Evolutionary conservation across 2,329 filamentous ascomycete genomes (phyloP).

Genomic region (Hypoxylon sp.): DNA sequence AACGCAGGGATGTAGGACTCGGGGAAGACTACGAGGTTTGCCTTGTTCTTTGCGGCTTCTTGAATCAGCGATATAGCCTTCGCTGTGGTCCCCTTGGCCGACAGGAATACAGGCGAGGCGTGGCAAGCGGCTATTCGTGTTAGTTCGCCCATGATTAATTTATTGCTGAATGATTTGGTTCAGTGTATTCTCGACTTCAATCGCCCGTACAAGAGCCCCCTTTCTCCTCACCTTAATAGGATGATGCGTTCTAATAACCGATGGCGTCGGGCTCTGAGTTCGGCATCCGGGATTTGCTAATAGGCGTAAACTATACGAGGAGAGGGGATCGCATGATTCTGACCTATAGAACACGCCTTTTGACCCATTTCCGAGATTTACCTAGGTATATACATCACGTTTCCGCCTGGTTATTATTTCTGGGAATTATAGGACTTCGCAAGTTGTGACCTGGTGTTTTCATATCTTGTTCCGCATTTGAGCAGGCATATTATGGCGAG

Average conservation of each 20-base stretch:
- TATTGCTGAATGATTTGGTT: constrained; percentile 1
- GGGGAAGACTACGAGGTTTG: constrained; percentile 68
- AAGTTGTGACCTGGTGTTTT: background rate
- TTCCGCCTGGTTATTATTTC: background rate
- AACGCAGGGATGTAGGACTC: constrained; percentile 69
- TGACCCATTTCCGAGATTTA: constrained; percentile 9
- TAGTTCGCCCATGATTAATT: constrained; percentile 15
- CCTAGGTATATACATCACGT: background rate
- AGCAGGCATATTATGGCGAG: background rate
- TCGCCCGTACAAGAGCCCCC: background rate
- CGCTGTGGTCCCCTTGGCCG: constrained; percentile 60
- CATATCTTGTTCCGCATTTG: background rate
- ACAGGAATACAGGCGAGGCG: constrained; percentile 63
- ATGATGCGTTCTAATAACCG: constrained; percentile 10
- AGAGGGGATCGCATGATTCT: constrained; percentile 37
- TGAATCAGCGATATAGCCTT: constrained; percentile 64
- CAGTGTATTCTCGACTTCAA: background rate
- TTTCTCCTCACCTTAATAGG: background rate
- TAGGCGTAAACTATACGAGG: constrained; percentile 16
- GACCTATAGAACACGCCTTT: constrained; percentile 16
- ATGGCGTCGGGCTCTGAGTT: constrained; percentile 35
- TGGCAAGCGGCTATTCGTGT: constrained; percentile 57
- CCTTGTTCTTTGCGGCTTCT: constrained; percentile 59
- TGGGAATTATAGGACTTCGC: background rate
- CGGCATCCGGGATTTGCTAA: constrained; percentile 42